phyloP scores from a whole-genome alignment of 768 basidiomycete genomes.

The Auriscalpium orientale region DNA sequence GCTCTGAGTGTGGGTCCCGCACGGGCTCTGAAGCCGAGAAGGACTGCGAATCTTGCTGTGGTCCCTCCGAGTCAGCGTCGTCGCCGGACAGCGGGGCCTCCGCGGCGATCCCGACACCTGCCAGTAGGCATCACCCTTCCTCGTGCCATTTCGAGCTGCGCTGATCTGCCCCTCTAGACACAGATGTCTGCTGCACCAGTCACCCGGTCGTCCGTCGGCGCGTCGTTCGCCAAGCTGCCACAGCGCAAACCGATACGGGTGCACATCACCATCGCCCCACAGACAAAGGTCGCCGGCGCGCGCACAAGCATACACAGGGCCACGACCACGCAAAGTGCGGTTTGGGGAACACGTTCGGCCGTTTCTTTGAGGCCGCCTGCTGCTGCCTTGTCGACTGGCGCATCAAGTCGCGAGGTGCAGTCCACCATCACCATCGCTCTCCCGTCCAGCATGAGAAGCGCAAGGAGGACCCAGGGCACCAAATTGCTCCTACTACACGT shows the following conservation, averaged over 20 bases:
- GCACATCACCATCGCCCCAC: background rate
- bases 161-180: background rate
- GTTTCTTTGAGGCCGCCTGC: conserved; percentile 8
- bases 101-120: background rate
- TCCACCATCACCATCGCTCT: background rate
- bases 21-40: background rate
- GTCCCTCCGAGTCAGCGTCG: background rate
- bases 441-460: background rate
- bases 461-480: background rate
- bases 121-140: background rate
- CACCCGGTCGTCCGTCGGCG: background rate
- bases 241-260: background rate
- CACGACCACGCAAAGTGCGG: background rate
- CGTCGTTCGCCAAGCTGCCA: background rate
- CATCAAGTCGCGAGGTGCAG: background rate
- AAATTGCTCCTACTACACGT: background rate
- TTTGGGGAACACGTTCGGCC: conserved; percentile 1
- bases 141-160: background rate
- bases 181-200: background rate
- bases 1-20: background rate
- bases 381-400: conserved; percentile 10
- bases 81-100: too few species aligned
- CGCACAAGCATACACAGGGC: background rate
- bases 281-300: background rate
- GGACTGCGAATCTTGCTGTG: background rate